phyloP scores from a whole-genome alignment of 176 grass and related monocot species.

The Raddia distichophylla region DNA sequence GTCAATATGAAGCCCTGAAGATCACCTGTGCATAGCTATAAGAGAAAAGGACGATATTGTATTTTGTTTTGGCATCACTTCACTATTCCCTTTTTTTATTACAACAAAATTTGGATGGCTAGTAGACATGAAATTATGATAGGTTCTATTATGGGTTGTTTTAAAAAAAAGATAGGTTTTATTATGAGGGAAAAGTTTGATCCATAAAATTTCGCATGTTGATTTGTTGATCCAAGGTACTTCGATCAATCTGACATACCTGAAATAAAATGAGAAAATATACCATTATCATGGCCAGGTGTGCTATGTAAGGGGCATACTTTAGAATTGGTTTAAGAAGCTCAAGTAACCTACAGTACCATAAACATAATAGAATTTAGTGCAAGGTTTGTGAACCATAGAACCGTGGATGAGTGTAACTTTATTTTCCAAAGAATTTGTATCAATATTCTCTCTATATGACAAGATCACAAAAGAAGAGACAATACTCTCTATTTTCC shows the following conservation, averaged over 20 bases:
- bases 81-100: neutral
- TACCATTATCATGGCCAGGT: neutral
- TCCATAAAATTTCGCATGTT: constrained; percentile 10
- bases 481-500: too few species aligned
- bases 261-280: neutral
- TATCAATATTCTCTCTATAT: too few species aligned
- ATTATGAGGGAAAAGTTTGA: neutral
- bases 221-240: constrained; percentile 30
- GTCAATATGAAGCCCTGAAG: too few species aligned
- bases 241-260: neutral
- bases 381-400: too few species aligned
- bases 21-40: too few species aligned
- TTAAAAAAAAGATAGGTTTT: too few species aligned
- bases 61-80: constrained; percentile 18
- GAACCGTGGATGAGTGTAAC: too few species aligned
- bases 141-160: neutral
- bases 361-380: too few species aligned
- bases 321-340: too few species aligned
- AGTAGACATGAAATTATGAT: neutral
- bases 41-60: neutral
- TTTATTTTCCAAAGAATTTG: too few species aligned
- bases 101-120: constrained; percentile 10
- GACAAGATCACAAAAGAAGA: too few species aligned
- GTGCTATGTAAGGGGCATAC: neutral
- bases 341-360: too few species aligned